Evolutionary conservation across 2,329 filamentous ascomycete genomes (phyloP), one percentile per base, ranked within the genome.

Genomic region (Xylariaceae sp.): DNA sequence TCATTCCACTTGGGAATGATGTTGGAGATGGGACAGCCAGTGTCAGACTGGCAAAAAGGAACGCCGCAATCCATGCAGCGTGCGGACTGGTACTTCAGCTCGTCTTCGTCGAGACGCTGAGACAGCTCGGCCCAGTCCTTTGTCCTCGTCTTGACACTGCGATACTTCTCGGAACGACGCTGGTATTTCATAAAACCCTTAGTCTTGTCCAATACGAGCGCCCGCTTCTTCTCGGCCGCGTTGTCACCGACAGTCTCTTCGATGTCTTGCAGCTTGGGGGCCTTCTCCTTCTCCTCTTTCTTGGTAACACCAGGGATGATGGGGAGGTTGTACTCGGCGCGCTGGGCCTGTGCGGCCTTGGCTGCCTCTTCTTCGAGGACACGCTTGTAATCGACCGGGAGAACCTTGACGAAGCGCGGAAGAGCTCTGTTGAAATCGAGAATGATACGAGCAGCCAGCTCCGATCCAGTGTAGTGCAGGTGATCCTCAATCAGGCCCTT

Each of bases 61-160:
- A 97, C 89, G 78, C 90, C 90, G 46, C 90, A 97, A 68, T 97
- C 90, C 90, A 97, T 97, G 72, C 90, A 97, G 50, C 90, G 86
- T 45, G 90, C 90, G 32, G 88, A 84, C 66, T 97, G 90, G 60
- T 94, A 96, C 70, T 96, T 96, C 50, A 96, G 79, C 68, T 95
- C 88, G 53, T 96, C 90, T 64, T 95, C 88, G 50, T 86, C 88
- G 34, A 97, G 76, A 42, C 90, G 85, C 56, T 79, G 79, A 43
- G 83, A 92, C 32, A 97, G 76, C 67, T 97, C 90, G 28, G 84
- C 85, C 89, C 89, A 97, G 60, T 97, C 90, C 60, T 89, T 88
- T 47, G 81, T 88, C 53, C 90, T 78, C 29, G 85, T 88, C 63
- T 86, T 84, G 4, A 85, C 77, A 57, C 79, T 81, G 51, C 90